phyloP scores from a whole-genome alignment of 2,329 filamentous ascomycete genomes.

The Fusarium pininemorale region DNA sequence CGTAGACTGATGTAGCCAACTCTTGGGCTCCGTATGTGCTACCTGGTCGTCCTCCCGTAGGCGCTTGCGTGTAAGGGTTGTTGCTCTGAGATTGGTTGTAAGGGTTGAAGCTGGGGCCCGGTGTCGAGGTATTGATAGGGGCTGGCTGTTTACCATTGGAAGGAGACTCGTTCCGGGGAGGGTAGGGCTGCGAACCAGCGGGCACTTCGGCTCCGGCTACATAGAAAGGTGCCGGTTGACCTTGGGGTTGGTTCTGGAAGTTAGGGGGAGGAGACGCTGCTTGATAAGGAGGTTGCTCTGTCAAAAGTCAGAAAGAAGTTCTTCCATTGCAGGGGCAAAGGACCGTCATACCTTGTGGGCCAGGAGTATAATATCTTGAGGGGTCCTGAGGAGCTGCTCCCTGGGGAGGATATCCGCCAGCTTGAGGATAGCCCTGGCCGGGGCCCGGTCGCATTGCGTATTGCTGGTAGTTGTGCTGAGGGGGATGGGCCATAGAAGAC shows the following conservation, averaged over 20 bases:
- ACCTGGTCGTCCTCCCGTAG: slow-evolving; percentile 63
- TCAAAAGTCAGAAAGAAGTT: slow-evolving; percentile 17
- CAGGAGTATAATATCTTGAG: slow-evolving; percentile 75
- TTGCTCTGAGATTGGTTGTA: slow-evolving; percentile 53
- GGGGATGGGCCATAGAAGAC: slow-evolving; percentile 94
- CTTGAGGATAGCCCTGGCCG: slow-evolving; percentile 56
- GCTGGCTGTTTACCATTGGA: slow-evolving; percentile 59
- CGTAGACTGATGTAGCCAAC: slow-evolving; percentile 79
- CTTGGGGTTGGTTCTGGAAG: slow-evolving; percentile 62
- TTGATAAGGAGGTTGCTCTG: slow-evolving; percentile 59
- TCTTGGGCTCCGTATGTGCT: slow-evolving; percentile 80
- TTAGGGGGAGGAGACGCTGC: slow-evolving; percentile 61
- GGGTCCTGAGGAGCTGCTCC: slow-evolving; percentile 64
- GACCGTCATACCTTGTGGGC: slow-evolving; percentile 49
- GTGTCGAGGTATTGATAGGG: slow-evolving; percentile 62
- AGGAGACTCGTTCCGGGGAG: slow-evolving; percentile 62
- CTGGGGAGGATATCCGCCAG: slow-evolving; percentile 53
- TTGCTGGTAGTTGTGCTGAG: slow-evolving; percentile 79
- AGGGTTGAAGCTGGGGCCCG: slow-evolving; percentile 54
- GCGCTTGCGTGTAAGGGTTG: slow-evolving; percentile 56
- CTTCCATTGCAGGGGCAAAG: neutral
- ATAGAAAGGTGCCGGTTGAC: slow-evolving; percentile 70
- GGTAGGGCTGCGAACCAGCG: slow-evolving; percentile 57
- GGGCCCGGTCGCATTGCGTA: slow-evolving; percentile 65
- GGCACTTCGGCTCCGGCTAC: slow-evolving; percentile 67